Evolutionary conservation across 331 rosid species (phyloP).

Genomic region (Pyracantha coccinea): DNA sequence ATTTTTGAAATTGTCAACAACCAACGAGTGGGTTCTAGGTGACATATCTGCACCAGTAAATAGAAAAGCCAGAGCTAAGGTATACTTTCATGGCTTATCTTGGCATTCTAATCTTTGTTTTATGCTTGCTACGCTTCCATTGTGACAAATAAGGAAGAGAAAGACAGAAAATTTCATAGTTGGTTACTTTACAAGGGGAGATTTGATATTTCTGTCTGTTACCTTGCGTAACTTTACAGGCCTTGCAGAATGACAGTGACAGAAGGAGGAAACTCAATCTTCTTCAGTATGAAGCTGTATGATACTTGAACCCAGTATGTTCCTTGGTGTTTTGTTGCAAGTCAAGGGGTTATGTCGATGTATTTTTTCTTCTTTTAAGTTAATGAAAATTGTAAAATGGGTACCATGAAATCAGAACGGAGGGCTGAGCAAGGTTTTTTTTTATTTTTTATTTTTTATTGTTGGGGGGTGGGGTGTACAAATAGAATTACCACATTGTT

Average conservation of each 20-base stretch:
- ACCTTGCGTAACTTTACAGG: conserved; percentile 32
- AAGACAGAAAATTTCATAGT: neutral
- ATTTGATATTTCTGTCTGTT: neutral
- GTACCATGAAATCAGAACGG: no score
- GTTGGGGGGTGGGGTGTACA: neutral
- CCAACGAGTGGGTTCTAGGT: conserved; percentile 71
- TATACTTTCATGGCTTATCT: conserved; percentile 12
- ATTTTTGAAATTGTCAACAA: conserved; percentile 61
- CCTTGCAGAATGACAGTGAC: conserved; percentile 53
- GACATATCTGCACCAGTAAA: conserved; percentile 58
- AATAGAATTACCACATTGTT: neutral
- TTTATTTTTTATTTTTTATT: no score
- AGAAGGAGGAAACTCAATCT: conserved; percentile 69
- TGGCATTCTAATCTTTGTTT: neutral
- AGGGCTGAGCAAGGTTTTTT: no score
- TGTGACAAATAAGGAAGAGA: neutral
- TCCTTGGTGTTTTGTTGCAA: conserved; percentile 18
- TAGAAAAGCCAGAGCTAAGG: conserved; percentile 61
- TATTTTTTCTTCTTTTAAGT: no score
- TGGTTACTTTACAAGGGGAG: neutral
- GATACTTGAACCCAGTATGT: conserved; percentile 43
- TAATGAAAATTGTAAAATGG: no score
- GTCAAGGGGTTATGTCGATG: neutral
- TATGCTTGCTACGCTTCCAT: neutral
- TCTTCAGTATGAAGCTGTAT: conserved; percentile 90